phyloP scores from a whole-genome alignment of 139 green algal species.

The Coelastrella sp. region DNA sequence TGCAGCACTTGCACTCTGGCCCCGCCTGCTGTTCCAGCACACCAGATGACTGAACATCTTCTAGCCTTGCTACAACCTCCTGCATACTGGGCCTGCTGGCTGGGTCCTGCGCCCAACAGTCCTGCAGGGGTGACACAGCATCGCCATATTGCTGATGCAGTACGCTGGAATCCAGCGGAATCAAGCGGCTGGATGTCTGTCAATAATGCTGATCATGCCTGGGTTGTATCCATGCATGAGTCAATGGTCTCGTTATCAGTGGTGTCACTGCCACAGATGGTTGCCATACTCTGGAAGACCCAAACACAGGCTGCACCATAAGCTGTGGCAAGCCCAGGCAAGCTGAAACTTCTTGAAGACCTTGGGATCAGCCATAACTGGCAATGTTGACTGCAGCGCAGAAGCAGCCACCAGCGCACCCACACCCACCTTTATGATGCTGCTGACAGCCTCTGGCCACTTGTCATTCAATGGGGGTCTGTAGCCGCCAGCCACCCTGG shows the following conservation, averaged over 20 bases:
- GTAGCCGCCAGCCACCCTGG: conserved; percentile 31
- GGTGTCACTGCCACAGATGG: too few relatives aligned
- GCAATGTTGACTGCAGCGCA: too few relatives aligned
- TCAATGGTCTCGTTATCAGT: too few relatives aligned
- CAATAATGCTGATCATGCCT: too few relatives aligned
- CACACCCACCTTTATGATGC: conserved; percentile 21
- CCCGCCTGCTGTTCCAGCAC: conserved; percentile 26
- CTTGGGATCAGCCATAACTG: too few relatives aligned
- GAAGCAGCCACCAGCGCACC: too few relatives aligned
- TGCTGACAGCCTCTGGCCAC: neutral
- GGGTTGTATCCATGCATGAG: too few relatives aligned
- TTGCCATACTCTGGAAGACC: too few relatives aligned
- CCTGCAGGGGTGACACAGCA: conserved; percentile 6
- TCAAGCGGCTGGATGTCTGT: too few relatives aligned
- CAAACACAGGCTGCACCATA: too few relatives aligned
- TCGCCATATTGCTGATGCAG: neutral
- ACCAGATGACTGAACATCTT: neutral
- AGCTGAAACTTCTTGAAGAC: neutral
- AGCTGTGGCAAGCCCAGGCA: neutral
- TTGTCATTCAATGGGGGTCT: conserved; percentile 21
- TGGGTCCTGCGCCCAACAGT: conserved; percentile 33
- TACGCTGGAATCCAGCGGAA: too few relatives aligned
- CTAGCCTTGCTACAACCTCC: conserved; percentile 24
- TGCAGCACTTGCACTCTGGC: neutral
- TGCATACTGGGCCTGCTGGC: conserved; percentile 27